Base-by-base conservation (phyloP, 2,329 filamentous ascomycete species). In the Penicillium polonicum region DNA sequence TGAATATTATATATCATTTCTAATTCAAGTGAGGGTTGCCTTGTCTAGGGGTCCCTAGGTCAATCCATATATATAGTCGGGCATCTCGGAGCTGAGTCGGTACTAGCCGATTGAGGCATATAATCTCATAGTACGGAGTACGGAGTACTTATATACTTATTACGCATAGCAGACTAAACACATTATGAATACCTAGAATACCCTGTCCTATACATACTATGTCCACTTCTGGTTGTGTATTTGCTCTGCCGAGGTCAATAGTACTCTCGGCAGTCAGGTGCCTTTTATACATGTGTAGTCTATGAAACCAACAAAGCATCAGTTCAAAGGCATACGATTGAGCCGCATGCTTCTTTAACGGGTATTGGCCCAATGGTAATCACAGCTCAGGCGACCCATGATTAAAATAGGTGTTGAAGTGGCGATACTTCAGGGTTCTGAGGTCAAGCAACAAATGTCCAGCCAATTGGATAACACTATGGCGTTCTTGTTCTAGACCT, bases 391-490 rank as follows among this genome's bases (percentile, higher is more conserved):
- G 42, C n/a, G n/a, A 50, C 36, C 36, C 12, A 15, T 33, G 36
- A 53, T 46, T 29, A 46, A 42, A 48, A 45, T 57, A 57, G 42
- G 42, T 53, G 33, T 53, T 36, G 2, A 42, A 35, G 49, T 53
- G 55, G 55, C 49, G 27, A 57, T 53, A 43, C 46, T 57, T 53
- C 55, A 53, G 49, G 42, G 42, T 46, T 25, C 41, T 55, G 39
- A 57, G 42, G n/a, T 42, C 9, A 38, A 49, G 23, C 21, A 55
- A 36, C 44, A 8, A 25, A 51, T 59, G 56, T 35, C 51, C 61
- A 23, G 67, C 56, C 35, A 64, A 56, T 56, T 56, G 39, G 53
- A 52, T 25, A 19, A 44, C 46, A 38, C 35, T 45, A 38, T 59
- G 44, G 13, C 35, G 38, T 33, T 35, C 31, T 31, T n/a, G 23